Conservation (phyloP, 2,329 filamentous ascomycete species). For the Pseudohalonectria lignicola region DNA sequence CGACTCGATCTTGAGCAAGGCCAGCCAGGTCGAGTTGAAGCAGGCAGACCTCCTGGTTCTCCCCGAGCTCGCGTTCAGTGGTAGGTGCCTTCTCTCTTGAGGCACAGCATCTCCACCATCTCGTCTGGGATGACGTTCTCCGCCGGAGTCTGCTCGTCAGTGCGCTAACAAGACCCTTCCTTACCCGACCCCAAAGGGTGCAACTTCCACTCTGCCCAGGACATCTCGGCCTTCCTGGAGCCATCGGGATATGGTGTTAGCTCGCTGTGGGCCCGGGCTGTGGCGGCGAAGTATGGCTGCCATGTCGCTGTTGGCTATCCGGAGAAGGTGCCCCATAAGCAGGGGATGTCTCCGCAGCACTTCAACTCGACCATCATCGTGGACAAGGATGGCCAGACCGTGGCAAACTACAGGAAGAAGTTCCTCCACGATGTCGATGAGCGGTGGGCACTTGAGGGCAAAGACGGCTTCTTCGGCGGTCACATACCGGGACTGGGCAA, state of each 20-base stretch:
- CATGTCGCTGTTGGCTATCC: conserved; percentile 64
- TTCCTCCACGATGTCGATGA: conserved; percentile 50
- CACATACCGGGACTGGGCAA: conserved; percentile 35
- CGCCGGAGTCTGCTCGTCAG: too few species aligned
- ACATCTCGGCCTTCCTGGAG: conserved; percentile 62
- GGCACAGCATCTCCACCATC: too few species aligned
- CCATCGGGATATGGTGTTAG: conserved; percentile 52
- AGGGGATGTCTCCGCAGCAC: conserved; percentile 42
- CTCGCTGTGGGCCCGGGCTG: conserved; percentile 59
- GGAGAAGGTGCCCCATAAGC: conserved; percentile 42
- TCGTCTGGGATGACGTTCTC: too few species aligned
- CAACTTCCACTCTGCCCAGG: conserved; percentile 59
- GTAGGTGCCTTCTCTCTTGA: conserved; percentile 32
- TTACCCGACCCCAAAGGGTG: conserved; percentile 56
- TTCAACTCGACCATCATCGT: conserved; percentile 46
- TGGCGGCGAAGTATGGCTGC: conserved; percentile 56
- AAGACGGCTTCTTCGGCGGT: conserved; percentile 35
- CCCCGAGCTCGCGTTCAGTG: conserved; percentile 66
- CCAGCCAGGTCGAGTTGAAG: conserved; percentile 43
- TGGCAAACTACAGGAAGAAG: conserved; percentile 50
- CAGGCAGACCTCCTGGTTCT: conserved; percentile 60
- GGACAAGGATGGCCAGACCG: conserved; percentile 43
- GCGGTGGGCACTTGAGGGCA: conserved; percentile 47
- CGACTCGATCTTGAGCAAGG: conserved; percentile 47
- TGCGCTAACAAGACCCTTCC: too few species aligned